phyloP scores from a whole-genome alignment of 2,329 filamentous ascomycete species.

The Colletotrichum aenigma region DNA sequence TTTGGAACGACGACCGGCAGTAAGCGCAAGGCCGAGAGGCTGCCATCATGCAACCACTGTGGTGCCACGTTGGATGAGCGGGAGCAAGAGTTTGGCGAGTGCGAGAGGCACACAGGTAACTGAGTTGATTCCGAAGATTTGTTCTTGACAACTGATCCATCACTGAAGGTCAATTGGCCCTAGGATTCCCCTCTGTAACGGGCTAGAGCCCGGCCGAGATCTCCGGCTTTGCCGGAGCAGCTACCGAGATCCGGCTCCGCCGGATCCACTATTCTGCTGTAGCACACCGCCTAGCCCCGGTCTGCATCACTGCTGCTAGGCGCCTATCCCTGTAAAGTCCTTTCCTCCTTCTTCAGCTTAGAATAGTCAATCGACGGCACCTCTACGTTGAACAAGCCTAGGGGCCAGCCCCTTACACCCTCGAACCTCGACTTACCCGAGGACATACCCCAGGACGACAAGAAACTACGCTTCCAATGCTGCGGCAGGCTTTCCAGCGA shows the following conservation, averaged over 20 bases:
- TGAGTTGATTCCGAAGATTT: too few species aligned
- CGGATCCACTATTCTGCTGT: too few species aligned
- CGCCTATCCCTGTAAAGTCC: too few species aligned
- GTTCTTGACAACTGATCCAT: not conserved
- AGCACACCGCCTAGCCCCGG: too few species aligned
- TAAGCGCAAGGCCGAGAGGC: not conserved
- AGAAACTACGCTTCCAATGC: not conserved
- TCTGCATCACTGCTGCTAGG: too few species aligned
- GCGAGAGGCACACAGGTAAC: not conserved
- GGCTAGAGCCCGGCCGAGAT: too few species aligned
- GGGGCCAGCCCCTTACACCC: too few species aligned
- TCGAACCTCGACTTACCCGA: not conserved
- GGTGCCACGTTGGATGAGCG: not conserved
- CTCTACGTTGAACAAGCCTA: too few species aligned
- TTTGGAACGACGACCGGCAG: not conserved
- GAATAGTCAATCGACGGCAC: too few species aligned
- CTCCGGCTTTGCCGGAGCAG: too few species aligned
- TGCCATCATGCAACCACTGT: not conserved
- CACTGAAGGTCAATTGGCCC: not conserved
- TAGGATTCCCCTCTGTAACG: not conserved
- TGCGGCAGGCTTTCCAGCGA: not conserved
- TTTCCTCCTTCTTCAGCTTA: too few species aligned
- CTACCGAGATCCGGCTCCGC: too few species aligned
- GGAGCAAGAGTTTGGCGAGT: not conserved
- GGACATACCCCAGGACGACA: not conserved